Conservation (phyloP, 2,329 filamentous ascomycete species). For the Sclerotinia borealis region DNA sequence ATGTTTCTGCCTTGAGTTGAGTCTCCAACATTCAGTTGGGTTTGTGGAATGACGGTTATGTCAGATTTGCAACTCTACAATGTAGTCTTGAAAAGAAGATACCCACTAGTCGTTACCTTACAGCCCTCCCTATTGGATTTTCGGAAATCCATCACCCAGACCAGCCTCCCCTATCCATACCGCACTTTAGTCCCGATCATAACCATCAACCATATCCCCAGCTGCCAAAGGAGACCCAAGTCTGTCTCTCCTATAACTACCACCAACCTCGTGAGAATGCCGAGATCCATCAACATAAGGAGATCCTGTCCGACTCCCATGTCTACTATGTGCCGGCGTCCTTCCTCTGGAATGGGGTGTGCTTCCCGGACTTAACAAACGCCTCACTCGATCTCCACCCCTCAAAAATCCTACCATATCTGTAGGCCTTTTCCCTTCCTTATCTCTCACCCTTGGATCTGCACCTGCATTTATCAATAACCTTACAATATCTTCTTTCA, state of each 20-base stretch:
- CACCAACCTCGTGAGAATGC: background rate
- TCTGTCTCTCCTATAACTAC: background rate
- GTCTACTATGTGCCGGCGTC: background rate
- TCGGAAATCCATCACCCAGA: background rate
- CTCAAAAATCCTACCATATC: slow-evolving; percentile 15
- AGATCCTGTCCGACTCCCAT: background rate
- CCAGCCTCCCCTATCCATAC: background rate
- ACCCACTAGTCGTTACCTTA: background rate
- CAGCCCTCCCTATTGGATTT: background rate
- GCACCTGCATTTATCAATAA: slow-evolving; percentile 19
- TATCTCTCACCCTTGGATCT: slow-evolving; percentile 15
- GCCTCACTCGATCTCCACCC: slow-evolving; percentile 17
- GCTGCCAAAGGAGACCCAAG: background rate
- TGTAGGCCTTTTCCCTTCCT: slow-evolving; percentile 15
- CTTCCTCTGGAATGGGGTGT: background rate
- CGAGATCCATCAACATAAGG: background rate
- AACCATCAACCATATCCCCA: background rate
- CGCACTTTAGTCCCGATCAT: background rate
- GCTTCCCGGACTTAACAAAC: slow-evolving; percentile 10
- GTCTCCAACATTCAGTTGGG: background rate
- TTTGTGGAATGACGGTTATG: background rate
- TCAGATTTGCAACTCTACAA: background rate
- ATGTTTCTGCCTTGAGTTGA: background rate
- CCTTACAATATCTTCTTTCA: slow-evolving; percentile 17
- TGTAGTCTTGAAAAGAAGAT: background rate